Conservation (phyloP, 2,329 filamentous ascomycete species). For the Fusarium sororula region DNA sequence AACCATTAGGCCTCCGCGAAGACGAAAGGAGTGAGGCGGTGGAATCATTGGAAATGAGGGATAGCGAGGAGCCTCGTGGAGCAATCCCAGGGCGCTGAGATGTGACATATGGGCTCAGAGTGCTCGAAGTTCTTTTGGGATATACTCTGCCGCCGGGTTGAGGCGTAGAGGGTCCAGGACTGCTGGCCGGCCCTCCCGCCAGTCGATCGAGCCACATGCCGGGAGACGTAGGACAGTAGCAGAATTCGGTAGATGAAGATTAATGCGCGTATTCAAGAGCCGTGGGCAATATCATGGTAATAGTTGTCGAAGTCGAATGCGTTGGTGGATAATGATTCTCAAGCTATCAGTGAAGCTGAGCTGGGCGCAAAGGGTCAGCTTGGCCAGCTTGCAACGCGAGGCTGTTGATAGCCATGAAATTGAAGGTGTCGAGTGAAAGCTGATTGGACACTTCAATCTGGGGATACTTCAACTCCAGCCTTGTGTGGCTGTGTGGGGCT, state of each 20-base stretch:
- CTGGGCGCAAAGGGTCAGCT: conserved; percentile 32
- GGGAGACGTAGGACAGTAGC: conserved; percentile 24
- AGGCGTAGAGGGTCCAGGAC: conserved; percentile 66
- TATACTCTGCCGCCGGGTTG: conserved; percentile 72
- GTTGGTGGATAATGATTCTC: neutral
- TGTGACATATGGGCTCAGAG: conserved; percentile 73
- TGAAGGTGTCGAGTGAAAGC: neutral
- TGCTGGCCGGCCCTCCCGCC: conserved; percentile 70
- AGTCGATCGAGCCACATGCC: conserved; percentile 93
- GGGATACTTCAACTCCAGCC: conserved; percentile 3
- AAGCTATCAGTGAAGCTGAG: conserved; percentile 26
- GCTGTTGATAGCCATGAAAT: conserved; percentile 27
- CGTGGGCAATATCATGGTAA: conserved; percentile 21
- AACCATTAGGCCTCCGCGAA: conserved; percentile 72
- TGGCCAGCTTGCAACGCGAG: conserved; percentile 44
- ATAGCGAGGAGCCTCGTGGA: conserved; percentile 80
- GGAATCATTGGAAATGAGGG: conserved; percentile 80
- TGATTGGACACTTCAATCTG: conserved; percentile 26
- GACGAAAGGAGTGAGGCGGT: conserved; percentile 75
- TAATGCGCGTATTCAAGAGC: neutral
- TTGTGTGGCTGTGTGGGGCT: conserved; percentile 21
- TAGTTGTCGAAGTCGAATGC: neutral
- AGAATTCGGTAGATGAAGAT: neutral
- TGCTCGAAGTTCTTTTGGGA: conserved; percentile 72
- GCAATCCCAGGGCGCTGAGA: conserved; percentile 73